Percentiles rank a stretch among this genome's conserved stretches.
Evolutionary conservation across 805 yeast species (phyloP).

Genomic region (Candida insectalens): DNA sequence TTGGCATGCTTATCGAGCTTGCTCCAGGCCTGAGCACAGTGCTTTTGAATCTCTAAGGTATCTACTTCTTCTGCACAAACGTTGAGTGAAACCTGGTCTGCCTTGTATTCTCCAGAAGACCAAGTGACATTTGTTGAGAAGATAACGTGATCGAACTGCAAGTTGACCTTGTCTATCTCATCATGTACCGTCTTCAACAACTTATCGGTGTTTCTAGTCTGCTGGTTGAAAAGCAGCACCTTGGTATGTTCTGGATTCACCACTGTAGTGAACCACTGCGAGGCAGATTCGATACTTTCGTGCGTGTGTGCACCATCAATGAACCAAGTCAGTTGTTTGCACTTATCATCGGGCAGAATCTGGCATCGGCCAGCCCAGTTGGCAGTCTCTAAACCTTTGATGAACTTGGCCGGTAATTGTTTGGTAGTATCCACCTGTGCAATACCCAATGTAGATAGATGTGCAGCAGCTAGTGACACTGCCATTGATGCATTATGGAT

Average conservation of each 20-base stretch:
- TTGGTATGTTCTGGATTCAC: constrained; percentile 20
- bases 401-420: constrained; percentile 38
- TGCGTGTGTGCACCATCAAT: constrained; percentile 95
- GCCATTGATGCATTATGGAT: constrained; percentile 82
- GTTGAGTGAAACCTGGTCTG: constrained; percentile 80
- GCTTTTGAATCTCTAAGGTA: constrained; percentile 69
- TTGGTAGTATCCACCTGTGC: constrained; percentile 15
- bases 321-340: constrained; percentile 55
- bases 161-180: constrained; percentile 25
- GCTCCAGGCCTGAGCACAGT: constrained; percentile 63
- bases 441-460: constrained; percentile 42
- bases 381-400: constrained; percentile 54
- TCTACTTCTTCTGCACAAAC: constrained; percentile 73
- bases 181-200: constrained; percentile 47
- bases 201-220: constrained; percentile 73
- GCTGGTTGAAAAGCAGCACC: constrained; percentile 84
- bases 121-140: constrained; percentile 92
- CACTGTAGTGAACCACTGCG: constrained; percentile 60
- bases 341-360: constrained; percentile 32
- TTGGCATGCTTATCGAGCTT: constrained; percentile 33
- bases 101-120: constrained; percentile 69
- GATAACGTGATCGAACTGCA: constrained; percentile 62
- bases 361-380: constrained; percentile 98
- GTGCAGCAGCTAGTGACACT: constrained; percentile 53
- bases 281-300: constrained; percentile 78